phyloP scores from a whole-genome alignment of 345 rosid genomes.

The Tarenaya hassleriana region DNA sequence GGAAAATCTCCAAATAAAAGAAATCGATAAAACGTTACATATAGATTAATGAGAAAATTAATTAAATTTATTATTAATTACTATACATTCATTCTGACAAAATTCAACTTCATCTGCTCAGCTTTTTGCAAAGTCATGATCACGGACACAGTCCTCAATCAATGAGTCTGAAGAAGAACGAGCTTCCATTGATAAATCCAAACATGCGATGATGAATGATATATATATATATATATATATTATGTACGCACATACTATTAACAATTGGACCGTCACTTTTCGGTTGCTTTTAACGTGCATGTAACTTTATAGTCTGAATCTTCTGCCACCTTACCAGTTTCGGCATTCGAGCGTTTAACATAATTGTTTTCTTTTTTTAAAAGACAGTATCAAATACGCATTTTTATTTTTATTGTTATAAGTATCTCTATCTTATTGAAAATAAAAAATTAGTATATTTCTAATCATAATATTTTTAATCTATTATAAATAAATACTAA shows the following conservation, averaged over 20 bases:
- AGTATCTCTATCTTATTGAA: not conserved
- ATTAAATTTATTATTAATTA: too few relatives aligned
- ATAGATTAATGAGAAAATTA: not conserved
- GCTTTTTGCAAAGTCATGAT: conserved; percentile 32
- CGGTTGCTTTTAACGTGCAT: conserved; percentile 27
- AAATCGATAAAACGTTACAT: conserved; percentile 20
- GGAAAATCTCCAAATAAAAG: conserved; percentile 25
- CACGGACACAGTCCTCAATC: conserved; percentile 24
- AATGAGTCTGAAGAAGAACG: conserved; percentile 13
- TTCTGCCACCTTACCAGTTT: conserved; percentile 27
- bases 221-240: too few relatives aligned
- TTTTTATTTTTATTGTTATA: not conserved
- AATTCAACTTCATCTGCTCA: conserved; percentile 27
- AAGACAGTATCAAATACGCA: conserved; percentile 17
- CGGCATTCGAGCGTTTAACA: conserved; percentile 25
- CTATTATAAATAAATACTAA: too few relatives aligned
- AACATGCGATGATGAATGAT: conserved; percentile 11
- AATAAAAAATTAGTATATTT: too few relatives aligned
- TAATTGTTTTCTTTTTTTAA: conserved; percentile 28
- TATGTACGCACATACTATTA: too few relatives aligned
- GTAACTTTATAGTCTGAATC: not conserved
- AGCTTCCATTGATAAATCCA: conserved; percentile 27
- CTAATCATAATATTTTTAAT: too few relatives aligned
- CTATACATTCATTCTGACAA: conserved; percentile 34
- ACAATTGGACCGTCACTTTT: conserved; percentile 35